Evolutionary conservation across 768 basidiomycete genomes (phyloP).

Genomic region (Tremella fuciformis): DNA sequence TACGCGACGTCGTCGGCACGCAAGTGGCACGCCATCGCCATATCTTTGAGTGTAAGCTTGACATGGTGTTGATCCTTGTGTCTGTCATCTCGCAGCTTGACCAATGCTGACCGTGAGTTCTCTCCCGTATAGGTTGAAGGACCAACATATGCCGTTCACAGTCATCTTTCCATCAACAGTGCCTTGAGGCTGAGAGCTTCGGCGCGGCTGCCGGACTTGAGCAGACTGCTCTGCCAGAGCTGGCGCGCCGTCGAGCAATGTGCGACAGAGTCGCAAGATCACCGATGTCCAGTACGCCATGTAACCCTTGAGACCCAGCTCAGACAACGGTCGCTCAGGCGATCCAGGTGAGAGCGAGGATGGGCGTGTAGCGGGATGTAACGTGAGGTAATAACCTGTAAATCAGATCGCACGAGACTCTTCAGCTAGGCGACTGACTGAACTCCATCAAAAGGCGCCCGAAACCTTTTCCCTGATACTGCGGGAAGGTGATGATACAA

Average conservation of each 20-base stretch:
- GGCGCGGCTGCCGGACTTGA: neutral
- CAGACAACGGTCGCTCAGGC: slow-evolving; percentile 91
- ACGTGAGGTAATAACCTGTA: slow-evolving; percentile 85
- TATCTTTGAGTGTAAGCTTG: slow-evolving; percentile 62
- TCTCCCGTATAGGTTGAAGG: neutral
- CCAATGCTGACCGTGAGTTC: slow-evolving; percentile 8
- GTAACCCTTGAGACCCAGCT: slow-evolving; percentile 86
- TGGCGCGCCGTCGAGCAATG: neutral
- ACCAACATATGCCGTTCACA: slow-evolving; percentile 3
- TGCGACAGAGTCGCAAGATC: slow-evolving; percentile 28
- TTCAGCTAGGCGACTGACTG: slow-evolving; percentile 61
- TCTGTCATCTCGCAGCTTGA: slow-evolving; percentile 7
- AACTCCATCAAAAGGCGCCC: slow-evolving; percentile 98
- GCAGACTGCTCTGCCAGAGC: neutral
- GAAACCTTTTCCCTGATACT: slow-evolving; percentile 81
- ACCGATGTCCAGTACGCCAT: slow-evolving; percentile 52
- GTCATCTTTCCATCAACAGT: neutral
- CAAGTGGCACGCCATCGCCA: slow-evolving; percentile 76
- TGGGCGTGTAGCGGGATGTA: slow-evolving; percentile 52
- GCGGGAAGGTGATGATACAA: slow-evolving; percentile 92
- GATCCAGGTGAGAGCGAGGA: slow-evolving; percentile 76
- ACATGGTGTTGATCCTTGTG: slow-evolving; percentile 34
- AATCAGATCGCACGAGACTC: slow-evolving; percentile 6
- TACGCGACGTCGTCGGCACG: slow-evolving; percentile 82
- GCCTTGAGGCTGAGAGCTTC: neutral